Conservation (phyloP, 805 yeast species). For the Candida succiphila region DNA sequence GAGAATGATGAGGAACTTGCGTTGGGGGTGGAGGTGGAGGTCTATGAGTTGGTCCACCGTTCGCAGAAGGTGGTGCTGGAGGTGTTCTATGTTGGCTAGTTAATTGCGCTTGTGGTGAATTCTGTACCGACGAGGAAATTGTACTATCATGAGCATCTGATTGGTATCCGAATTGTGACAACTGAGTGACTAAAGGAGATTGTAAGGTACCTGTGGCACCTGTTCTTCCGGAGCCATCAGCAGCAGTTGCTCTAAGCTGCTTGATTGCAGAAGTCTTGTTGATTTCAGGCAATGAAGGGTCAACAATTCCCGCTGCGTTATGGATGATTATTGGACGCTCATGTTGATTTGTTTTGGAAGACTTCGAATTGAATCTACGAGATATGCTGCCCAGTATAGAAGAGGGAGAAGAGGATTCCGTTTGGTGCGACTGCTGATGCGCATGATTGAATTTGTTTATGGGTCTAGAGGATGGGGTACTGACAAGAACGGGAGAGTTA, state of each 20-base stretch:
- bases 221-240: neutral
- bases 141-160: neutral
- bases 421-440: neutral
- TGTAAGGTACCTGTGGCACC: neutral
- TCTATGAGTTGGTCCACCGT: neutral
- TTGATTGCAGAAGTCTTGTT: neutral
- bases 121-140: neutral
- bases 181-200: neutral
- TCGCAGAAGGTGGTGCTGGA: neutral
- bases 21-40: constrained; percentile 1
- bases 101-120: neutral
- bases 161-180: neutral
- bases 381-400: constrained; percentile 19
- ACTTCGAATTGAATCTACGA: constrained; percentile 13
- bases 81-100: neutral
- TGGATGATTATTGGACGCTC: constrained; percentile 15
- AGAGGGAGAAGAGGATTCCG: constrained; percentile 10
- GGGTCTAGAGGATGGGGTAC: constrained; percentile 3
- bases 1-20: neutral
- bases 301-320: constrained; percentile 12
- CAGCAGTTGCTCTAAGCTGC: neutral
- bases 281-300: constrained; percentile 9
- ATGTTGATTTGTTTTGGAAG: constrained; percentile 4
- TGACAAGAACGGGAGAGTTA: neutral
- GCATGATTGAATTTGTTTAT: neutral